A percentile compares a stretch with the other conserved stretches of the same genome.
These are phyloP conservation scores for Colletotrichum sansevieriae DNA, from an alignment of 2,329 filamentous ascomycete species.

Conservation along the genomic window DNA sequence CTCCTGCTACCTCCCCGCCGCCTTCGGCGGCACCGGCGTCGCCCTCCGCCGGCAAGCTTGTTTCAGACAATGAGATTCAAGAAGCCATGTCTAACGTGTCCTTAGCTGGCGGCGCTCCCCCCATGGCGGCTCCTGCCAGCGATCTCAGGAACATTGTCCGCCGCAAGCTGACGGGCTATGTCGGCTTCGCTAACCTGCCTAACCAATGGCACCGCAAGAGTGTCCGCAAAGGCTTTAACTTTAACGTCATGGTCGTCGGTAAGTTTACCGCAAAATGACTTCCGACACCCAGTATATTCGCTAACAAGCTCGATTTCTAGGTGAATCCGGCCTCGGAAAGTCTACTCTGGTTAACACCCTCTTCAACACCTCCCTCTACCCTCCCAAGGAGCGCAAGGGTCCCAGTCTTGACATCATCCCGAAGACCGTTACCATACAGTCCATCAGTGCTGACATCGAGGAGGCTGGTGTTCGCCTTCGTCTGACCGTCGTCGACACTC, in stretches of 20 bases:
- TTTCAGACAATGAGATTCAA: conserved; percentile 50
- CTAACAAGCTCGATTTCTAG: conserved; percentile 60
- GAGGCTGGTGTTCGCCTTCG: conserved; percentile 98
- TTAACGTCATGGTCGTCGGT: conserved; percentile 99
- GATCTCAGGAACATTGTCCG: conserved; percentile 96
- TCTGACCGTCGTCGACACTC: conserved; percentile 96
- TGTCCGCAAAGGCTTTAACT: conserved; percentile 99
- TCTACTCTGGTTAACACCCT: conserved; percentile 99
- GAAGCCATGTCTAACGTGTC: conserved; percentile 53
- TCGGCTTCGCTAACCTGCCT: conserved; percentile 97
- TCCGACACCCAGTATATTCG: not conserved
- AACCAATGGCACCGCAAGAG: conserved; percentile 99
- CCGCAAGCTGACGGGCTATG: conserved; percentile 97
- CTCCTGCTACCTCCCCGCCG: conserved; percentile 55
- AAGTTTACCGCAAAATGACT: conserved; percentile 57
- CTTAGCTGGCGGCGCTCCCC: conserved; percentile 46
- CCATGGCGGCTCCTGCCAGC: conserved; percentile 62
- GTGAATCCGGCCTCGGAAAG: conserved; percentile 99
- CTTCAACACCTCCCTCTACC: conserved; percentile 99
- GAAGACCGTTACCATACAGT: conserved; percentile 96
- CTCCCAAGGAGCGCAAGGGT: conserved; percentile 97
- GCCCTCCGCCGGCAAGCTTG: conserved; percentile 55
- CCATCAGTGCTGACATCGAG: conserved; percentile 96
- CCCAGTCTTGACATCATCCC: conserved; percentile 98
- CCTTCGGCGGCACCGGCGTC: conserved; percentile 56